A percentile compares a stretch with the other conserved stretches of the same genome.
Conservation (phyloP, 768 basidiomycete genomes). For the Sarcodon sp. region DNA sequence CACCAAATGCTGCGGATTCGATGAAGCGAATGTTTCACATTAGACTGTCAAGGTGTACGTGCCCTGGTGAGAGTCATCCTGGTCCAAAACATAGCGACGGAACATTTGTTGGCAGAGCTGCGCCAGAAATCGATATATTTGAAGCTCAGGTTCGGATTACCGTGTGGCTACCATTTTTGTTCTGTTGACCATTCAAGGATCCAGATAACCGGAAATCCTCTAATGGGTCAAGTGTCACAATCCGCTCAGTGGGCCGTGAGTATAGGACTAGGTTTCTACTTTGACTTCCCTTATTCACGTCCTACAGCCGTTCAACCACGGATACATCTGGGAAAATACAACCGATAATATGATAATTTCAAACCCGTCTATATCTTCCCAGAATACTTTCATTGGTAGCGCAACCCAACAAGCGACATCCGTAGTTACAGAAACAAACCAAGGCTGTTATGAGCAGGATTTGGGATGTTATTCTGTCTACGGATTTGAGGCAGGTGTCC, state of each 20-base stretch:
- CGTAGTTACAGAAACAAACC: conserved; percentile 53
- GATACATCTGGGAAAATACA: conserved; percentile 57
- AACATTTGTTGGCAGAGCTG: conserved; percentile 60
- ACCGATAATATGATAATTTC: conserved; percentile 43
- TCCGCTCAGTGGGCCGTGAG: conserved; percentile 74
- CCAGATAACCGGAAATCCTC: conserved; percentile 26
- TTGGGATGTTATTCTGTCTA: conserved; percentile 58
- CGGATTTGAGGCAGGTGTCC: conserved; percentile 43
- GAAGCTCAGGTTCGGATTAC: conserved; percentile 44
- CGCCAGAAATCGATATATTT: conserved; percentile 87
- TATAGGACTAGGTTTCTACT: conserved; percentile 8
- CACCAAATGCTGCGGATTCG: conserved; percentile 34
- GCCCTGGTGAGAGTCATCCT: conserved; percentile 74
- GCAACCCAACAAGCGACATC: conserved; percentile 72
- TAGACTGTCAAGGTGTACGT: conserved; percentile 79
- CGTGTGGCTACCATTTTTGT: conserved; percentile 6
- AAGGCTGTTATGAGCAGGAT: conserved; percentile 52
- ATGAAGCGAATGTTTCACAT: no score
- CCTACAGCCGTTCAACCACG: conserved; percentile 58
- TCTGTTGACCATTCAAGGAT: conserved; percentile 13
- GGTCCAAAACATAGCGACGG: conserved; percentile 74
- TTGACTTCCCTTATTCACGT: neutral
- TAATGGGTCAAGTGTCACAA: conserved; percentile 60
- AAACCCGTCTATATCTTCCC: conserved; percentile 36
- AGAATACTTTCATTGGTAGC: conserved; percentile 60